Evolutionary conservation across 495 filamentous ascomycete genomes (phyloP), one percentile per base, ranked within the genome.

Genomic region (Aspergillus mulundensis): DNA sequence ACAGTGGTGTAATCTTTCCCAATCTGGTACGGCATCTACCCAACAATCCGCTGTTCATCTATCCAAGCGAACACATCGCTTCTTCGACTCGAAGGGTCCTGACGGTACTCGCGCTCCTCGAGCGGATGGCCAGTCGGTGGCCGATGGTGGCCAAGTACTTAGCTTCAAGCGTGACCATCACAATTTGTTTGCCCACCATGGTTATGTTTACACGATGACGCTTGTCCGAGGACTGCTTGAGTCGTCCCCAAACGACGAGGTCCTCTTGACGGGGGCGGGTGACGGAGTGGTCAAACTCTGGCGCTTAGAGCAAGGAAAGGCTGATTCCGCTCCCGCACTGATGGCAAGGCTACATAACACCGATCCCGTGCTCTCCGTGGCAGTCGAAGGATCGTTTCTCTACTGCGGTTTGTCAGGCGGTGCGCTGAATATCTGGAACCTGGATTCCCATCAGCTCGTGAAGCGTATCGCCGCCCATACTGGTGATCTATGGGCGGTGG

Each of bases 151-250:
- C 69, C 64, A 84, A 79, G 62, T 86, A 10, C 77, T 97, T 14
- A 91, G 95, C 64, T 92, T 96, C 64, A 89, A 91, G 63, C 84
- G 85, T 23, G 78, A 87, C 14, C 83, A 95, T 54, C 88, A 96
- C 52, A 81, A 80, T 44, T 85, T 95, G 46, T 98, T 95, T 66
- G 90, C 94, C 0, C 94, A 98, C 64, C 94, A 84, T 70, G 94
- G 94, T 14, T 97, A 96, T 69, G 82, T 97, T 0, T 96, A 97
- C 63, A 95, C 90, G 61, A 96, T 97, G 93, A 77, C 90, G 0
- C 74, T 97, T 2, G 84, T 89, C 2, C 82, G 80, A 41, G 87
- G 85, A 0, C 66, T 85, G 11, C 73, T 87, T 6, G 73, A 84
- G 36, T 83, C 83, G 0, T 81, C 84, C 2, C 74, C 82, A 0